Conservation (phyloP, 148 eudicot species). For the Vaccinium vitisidaea region DNA sequence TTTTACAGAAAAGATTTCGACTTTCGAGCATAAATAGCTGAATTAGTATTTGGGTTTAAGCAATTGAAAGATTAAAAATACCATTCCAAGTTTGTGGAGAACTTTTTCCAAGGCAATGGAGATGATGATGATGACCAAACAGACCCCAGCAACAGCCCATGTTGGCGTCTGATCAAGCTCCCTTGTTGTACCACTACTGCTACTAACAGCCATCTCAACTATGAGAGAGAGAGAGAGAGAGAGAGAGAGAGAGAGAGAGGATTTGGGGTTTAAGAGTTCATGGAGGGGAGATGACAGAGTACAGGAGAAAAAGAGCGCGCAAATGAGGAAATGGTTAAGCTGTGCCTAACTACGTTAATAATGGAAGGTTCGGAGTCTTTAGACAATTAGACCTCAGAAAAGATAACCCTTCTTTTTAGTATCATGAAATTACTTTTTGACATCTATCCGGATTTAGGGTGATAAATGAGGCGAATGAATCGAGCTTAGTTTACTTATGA, state of each 20-base stretch:
- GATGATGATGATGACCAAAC: slow-evolving; percentile 62
- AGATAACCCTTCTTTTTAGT: background rate
- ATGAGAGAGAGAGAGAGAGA: background rate
- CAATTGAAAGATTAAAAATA: background rate
- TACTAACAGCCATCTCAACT: slow-evolving; percentile 20
- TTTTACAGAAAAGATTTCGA: too few species aligned
- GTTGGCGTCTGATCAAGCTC: slow-evolving; percentile 71
- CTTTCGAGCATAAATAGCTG: too few species aligned
- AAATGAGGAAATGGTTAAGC: background rate
- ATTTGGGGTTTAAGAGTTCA: background rate
- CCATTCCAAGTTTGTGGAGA: slow-evolving; percentile 63
- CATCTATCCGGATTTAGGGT: background rate
- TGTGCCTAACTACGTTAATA: background rate
- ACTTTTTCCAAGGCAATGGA: slow-evolving; percentile 61
- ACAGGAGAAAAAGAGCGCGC: background rate
- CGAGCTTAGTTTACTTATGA: too few species aligned
- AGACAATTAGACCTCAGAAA: too few species aligned
- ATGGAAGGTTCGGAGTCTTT: too few species aligned
- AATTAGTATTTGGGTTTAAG: background rate
- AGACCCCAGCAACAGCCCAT: slow-evolving; percentile 86
- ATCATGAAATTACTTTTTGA: background rate
- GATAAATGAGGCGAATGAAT: background rate
- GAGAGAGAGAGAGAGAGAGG: background rate
- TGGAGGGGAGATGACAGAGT: background rate
- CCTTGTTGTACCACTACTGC: slow-evolving; percentile 29